Percentiles rank a stretch among this genome's conserved stretches.
Evolutionary conservation across 306 rosid species (phyloP).

Genomic region (Aeschynomene evenia): DNA sequence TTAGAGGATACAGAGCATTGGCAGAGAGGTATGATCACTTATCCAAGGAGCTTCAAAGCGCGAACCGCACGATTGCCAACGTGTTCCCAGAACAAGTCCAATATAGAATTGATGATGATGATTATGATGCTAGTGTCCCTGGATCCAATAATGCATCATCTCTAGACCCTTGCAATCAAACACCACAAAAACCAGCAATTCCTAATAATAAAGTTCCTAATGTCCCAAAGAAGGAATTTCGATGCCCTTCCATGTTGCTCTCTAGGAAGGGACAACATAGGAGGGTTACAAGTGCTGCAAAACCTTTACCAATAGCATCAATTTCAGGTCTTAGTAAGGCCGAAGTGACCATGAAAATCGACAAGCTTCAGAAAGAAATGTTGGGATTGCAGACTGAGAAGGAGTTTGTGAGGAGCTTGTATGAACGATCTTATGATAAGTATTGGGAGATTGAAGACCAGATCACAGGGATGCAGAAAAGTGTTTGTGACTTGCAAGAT

Average conservation of each 20-base stretch:
- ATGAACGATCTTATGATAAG: conserved; percentile 62
- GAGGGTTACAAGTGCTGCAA: conserved; percentile 36
- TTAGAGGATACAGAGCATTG: conserved; percentile 68
- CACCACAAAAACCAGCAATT: conserved; percentile 35
- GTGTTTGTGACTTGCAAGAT: conserved; percentile 63
- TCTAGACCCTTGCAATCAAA: conserved; percentile 23
- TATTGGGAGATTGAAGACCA: conserved; percentile 73
- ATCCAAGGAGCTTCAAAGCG: conserved; percentile 80
- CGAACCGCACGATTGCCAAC: conserved; percentile 82
- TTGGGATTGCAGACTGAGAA: conserved; percentile 77
- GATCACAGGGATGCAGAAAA: conserved; percentile 63
- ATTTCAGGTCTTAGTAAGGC: conserved; percentile 62
- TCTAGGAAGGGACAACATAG: conserved; percentile 45
- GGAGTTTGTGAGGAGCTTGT: conserved; percentile 82
- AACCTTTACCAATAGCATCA: conserved; percentile 19
- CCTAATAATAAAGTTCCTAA: conserved; percentile 71
- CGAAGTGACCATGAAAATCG: conserved; percentile 64
- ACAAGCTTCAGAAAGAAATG: conserved; percentile 74
- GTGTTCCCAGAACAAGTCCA: conserved; percentile 72
- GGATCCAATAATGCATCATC: conserved; percentile 42
- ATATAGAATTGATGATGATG: conserved; percentile 64
- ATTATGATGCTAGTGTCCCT: conserved; percentile 40
- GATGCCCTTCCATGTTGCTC: conserved; percentile 52
- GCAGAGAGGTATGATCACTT: conserved; percentile 80
- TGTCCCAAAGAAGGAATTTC: conserved; percentile 43